Conservation (phyloP, 2,329 filamentous ascomycete species). For the Helotiales sp. region DNA sequence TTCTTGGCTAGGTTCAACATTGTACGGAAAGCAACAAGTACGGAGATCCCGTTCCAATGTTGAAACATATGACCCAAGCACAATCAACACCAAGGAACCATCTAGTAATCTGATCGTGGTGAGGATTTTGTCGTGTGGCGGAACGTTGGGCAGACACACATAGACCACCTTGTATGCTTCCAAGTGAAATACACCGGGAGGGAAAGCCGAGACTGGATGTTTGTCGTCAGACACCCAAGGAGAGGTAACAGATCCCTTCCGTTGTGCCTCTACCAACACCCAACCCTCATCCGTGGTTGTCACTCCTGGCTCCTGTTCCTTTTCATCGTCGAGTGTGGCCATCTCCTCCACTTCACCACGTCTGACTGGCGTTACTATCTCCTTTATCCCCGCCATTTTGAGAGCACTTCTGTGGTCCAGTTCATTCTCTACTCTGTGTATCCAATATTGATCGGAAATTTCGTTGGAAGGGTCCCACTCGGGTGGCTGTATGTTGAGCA, state of each 20-base stretch:
- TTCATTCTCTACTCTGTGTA: constrained; percentile 7
- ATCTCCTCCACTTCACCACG: background rate
- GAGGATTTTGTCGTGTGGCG: constrained; percentile 11
- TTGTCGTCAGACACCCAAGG: too few relatives aligned
- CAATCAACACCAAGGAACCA: background rate
- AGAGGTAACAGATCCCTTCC: background rate
- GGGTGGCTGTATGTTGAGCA: constrained; percentile 10
- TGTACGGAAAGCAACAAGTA: background rate
- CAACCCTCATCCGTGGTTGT: background rate
- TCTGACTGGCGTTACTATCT: background rate
- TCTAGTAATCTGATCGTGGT: background rate
- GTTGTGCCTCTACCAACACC: background rate
- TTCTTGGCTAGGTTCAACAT: background rate
- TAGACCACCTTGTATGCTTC: constrained; percentile 12
- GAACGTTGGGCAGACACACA: constrained; percentile 5
- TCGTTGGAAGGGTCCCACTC: background rate
- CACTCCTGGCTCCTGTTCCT: background rate
- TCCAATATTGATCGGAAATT: constrained; percentile 20
- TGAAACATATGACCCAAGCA: background rate
- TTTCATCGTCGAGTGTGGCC: background rate
- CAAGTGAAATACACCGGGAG: background rate
- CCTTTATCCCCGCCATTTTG: constrained; percentile 1
- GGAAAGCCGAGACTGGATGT: too few relatives aligned
- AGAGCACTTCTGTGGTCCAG: constrained; percentile 13
- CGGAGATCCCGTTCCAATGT: background rate